Evolutionary conservation across 2,329 filamentous ascomycete genomes (phyloP).

Genomic region (Samsoniella hepiali): DNA sequence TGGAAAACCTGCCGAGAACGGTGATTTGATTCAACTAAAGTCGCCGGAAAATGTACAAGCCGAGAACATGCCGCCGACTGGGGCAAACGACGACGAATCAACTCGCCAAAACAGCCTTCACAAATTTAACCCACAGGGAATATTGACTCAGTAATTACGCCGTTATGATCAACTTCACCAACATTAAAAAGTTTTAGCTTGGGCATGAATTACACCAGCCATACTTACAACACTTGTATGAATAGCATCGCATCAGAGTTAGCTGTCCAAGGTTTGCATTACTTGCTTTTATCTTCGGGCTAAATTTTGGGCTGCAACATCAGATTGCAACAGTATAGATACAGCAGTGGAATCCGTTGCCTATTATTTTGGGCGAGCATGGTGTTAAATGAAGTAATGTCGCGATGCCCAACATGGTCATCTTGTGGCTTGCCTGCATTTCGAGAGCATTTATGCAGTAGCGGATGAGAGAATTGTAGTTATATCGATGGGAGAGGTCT

Average conservation of each 20-base stretch:
- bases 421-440: slow-evolving; percentile 3
- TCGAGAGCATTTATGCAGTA: slow-evolving; percentile 4
- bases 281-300: slow-evolving; percentile 12
- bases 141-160: slow-evolving; percentile 16
- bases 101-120: slow-evolving; percentile 18
- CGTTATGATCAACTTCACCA: slow-evolving; percentile 14
- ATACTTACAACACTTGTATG: slow-evolving; percentile 22
- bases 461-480: slow-evolving; percentile 5
- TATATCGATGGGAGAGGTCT: slow-evolving; percentile 3
- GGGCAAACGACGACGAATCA: not conserved
- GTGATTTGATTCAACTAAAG: slow-evolving; percentile 21
- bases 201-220: slow-evolving; percentile 19
- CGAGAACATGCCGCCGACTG: slow-evolving; percentile 39
- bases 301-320: slow-evolving; percentile 8
- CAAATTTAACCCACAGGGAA: slow-evolving; percentile 17
- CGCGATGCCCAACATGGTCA: not conserved
- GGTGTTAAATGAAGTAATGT: not conserved
- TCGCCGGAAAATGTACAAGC: slow-evolving; percentile 31
- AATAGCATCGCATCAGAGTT: slow-evolving; percentile 20
- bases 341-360: slow-evolving; percentile 3
- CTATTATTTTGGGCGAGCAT: not conserved
- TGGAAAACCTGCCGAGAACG: slow-evolving; percentile 27
- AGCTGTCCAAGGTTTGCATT: slow-evolving; percentile 15
- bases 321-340: slow-evolving; percentile 13
- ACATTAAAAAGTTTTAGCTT: slow-evolving; percentile 20